Evolutionary conservation across 2,329 filamentous ascomycete species (phyloP).

Genomic region (Pseudocercospora eumusae): DNA sequence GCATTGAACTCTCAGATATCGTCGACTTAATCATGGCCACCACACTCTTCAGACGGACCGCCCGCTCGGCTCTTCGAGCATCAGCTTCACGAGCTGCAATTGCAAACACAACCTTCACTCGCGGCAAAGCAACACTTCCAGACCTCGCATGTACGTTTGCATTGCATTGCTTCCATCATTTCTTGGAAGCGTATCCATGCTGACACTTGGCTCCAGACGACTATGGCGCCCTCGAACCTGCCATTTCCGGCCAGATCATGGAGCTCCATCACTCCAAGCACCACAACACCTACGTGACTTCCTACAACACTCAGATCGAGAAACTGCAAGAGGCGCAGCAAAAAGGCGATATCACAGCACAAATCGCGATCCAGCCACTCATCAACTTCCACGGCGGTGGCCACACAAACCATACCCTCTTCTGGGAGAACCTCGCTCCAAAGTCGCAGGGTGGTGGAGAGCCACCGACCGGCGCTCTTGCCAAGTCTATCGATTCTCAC

Average conservation of each 20-base stretch:
- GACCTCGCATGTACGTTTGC: slow-evolving; percentile 70
- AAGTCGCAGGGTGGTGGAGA: slow-evolving; percentile 66
- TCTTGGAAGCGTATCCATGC: background rate
- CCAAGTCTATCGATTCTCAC: slow-evolving; percentile 59
- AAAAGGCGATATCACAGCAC: slow-evolving; percentile 55
- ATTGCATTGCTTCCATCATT: background rate
- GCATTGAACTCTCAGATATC: background rate
- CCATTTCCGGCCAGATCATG: slow-evolving; percentile 89
- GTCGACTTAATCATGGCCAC: slow-evolving; percentile 63
- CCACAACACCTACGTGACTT: slow-evolving; percentile 91
- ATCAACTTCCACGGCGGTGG: slow-evolving; percentile 69
- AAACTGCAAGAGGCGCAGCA: slow-evolving; percentile 63
- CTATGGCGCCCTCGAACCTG: slow-evolving; percentile 88
- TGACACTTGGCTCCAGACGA: slow-evolving; percentile 64
- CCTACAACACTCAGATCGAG: slow-evolving; percentile 77
- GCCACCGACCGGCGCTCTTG: slow-evolving; percentile 60
- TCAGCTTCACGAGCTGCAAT: slow-evolving; percentile 63
- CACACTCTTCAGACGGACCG: slow-evolving; percentile 70
- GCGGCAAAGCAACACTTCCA: slow-evolving; percentile 89
- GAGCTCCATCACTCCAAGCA: slow-evolving; percentile 93
- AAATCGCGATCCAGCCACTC: slow-evolving; percentile 58
- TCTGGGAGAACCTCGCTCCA: slow-evolving; percentile 71
- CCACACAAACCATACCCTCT: slow-evolving; percentile 67
- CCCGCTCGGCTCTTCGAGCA: slow-evolving; percentile 71
- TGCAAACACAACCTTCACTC: slow-evolving; percentile 73